Evolutionary conservation across 805 yeast genomes (phyloP), one percentile per base, ranked within the genome.

Genomic region (Saturnispora hagleri): DNA sequence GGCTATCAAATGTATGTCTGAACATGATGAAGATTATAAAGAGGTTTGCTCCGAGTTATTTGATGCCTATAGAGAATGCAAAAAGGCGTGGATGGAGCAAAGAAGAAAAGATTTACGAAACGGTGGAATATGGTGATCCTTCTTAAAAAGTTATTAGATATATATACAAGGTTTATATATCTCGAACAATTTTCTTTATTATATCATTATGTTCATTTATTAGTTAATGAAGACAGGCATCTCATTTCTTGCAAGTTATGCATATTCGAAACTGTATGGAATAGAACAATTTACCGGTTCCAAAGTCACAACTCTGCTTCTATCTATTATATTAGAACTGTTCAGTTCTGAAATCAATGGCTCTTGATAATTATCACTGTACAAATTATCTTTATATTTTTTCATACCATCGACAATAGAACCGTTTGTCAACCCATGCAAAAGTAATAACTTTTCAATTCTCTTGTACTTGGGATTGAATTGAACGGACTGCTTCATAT

Each of bases 21-120:
- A 85, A 47, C 87, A 90, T 62, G 75, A 82, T 59, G 83, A 79
- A 72, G 88, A 79, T 72, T 79, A 74, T 72, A 81, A 63, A 62
- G 81, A 73, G 50, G 75, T 67, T 69, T 89, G 84, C 72, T 79
- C 69, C 65, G 95, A 86, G 53, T 91, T 87, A 63, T 93, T 91
- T 65, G 89, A 84, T 60, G 97, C 97, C 0, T 91, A 91, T 65
- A 74, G 91, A 54, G 99, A 91, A 62, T 91, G 99, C 69, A 85
- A 86, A 64, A 82, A 82, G 61, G 86, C 76, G 55, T 86, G 90
- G 90, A 67, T 77, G 63, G 62, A 53, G 22, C 64, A 63, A 51
- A 59, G 68, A 53, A 61, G 56, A 47, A 63, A 55, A 46, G 69
- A 63, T 48, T 52, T 53, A 10, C 50, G 58, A 15, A 51, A 38